Conservation (phyloP, 2,329 filamentous ascomycete genomes). For the Trichophyton equinum region DNA sequence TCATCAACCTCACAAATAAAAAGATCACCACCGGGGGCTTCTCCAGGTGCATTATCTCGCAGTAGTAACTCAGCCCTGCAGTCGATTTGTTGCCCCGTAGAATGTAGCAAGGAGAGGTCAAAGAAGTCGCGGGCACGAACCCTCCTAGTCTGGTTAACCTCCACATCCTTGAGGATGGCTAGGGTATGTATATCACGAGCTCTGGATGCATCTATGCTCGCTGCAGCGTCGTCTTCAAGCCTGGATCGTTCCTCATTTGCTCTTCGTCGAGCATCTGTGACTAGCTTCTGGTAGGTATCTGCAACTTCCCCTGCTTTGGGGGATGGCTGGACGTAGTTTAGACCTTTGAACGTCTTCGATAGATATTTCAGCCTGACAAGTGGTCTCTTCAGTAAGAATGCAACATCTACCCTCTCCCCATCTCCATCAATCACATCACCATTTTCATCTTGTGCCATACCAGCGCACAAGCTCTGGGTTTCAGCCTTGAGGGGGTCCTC, state of each 20-base stretch:
- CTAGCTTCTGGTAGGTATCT: slow-evolving; percentile 55
- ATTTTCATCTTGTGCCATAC: slow-evolving; percentile 45
- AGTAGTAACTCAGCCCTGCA: slow-evolving; percentile 80
- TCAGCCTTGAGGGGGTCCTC: slow-evolving; percentile 41
- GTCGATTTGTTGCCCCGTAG: slow-evolving; percentile 76
- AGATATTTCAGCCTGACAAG: slow-evolving; percentile 80
- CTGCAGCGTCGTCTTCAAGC: slow-evolving; percentile 75
- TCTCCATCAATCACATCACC: slow-evolving; percentile 55
- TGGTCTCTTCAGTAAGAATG: slow-evolving; percentile 80
- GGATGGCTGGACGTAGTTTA: slow-evolving; percentile 33
- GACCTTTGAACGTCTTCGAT: slow-evolving; percentile 63
- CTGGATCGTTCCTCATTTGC: slow-evolving; percentile 61
- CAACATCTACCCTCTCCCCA: slow-evolving; percentile 86
- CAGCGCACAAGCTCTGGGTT: slow-evolving; percentile 40
- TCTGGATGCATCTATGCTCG: slow-evolving; percentile 66
- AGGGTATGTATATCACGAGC: slow-evolving; percentile 69
- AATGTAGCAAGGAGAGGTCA: slow-evolving; percentile 71
- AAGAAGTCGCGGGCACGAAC: slow-evolving; percentile 88
- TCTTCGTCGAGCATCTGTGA: slow-evolving; percentile 62
- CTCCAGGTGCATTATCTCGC: slow-evolving; percentile 61
- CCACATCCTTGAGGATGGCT: slow-evolving; percentile 54
- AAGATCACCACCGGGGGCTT: slow-evolving; percentile 63
- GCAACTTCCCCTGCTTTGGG: slow-evolving; percentile 47
- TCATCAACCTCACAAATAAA: slow-evolving; percentile 82
- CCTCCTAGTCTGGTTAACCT: slow-evolving; percentile 63